Base-by-base conservation (phyloP, 2,329 filamentous ascomycete species). In the Hymenoscyphus fraxineus region DNA sequence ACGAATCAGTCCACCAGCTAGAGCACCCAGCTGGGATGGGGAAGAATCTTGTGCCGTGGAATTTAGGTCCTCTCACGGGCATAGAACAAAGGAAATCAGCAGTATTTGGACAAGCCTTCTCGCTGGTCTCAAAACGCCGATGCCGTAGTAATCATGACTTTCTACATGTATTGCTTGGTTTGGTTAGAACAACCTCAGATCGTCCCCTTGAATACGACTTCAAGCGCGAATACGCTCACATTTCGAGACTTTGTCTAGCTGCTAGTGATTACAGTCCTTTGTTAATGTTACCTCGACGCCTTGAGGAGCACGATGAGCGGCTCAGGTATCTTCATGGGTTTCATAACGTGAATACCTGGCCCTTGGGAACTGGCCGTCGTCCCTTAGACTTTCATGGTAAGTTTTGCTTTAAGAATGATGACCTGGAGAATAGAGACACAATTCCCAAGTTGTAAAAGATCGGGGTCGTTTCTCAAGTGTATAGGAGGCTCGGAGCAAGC, bases 91-190 rank as follows among this genome's bases (percentile, higher is more conserved):
- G 19, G 4, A 38, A 39, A 16, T 9, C 56, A 39, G 35, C 56
- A 12, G 38, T 10, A 31, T 58, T 58, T 39, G 56, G 31, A 31
- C 27, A 35, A 7, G 56, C 56, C 12, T 58, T 35, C 38, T 27
- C 13, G 31, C 22, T 58, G 22, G 27, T 58, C 38, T 58, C 56
- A 32, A 58, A 58, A 58, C 56, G 56, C 9, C n/a, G 56, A 58
- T 58, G 56, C 12, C 56, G 56, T 31, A 39, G 35, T n/a, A 35
- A 58, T n/a, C 13, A 39, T 6, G 56, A 58, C 19, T 58, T 58
- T 22, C 56, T 58, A 13, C 35, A 58, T 16, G 56, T 31, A 15
- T 35, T 58, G 12, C 27, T 13, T 38, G 56, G 56, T 22, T 35
- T 58, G 9, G 35, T 58, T 19, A n/a, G 10, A 10, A 12, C 56